phyloP scores from a whole-genome alignment of 257 asterid genomes.

The Phtheirospermum japonicum region DNA sequence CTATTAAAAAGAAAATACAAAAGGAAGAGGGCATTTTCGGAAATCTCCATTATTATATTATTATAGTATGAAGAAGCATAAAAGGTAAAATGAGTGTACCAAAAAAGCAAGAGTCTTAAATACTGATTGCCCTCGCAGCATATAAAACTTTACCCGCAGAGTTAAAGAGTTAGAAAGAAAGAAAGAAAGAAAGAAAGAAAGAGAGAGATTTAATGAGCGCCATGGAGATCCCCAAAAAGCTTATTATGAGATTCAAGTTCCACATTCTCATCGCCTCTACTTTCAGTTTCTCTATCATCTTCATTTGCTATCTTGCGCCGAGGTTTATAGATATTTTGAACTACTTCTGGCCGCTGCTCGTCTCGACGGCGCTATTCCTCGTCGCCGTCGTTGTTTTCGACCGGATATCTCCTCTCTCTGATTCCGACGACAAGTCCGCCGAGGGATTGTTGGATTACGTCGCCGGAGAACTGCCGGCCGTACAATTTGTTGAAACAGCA shows the following conservation, averaged over 20 bases:
- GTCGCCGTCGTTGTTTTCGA: conserved; percentile 42
- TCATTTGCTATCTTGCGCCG: conserved; percentile 40
- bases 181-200: conserved; percentile 13
- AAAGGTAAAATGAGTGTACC: no score
- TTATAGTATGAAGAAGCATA: no score
- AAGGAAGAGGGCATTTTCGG: no score
- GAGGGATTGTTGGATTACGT: conserved; percentile 53
- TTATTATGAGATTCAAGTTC: conserved; percentile 46
- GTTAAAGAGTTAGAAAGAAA: no score
- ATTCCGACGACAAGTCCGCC: conserved; percentile 35
- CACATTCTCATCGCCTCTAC: conserved; percentile 30
- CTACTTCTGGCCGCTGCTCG: conserved; percentile 60
- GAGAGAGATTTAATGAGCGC: conserved; percentile 17
- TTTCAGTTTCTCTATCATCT: conserved; percentile 23
- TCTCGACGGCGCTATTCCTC: conserved; percentile 57
- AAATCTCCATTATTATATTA: no score
- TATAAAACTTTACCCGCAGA: no score
- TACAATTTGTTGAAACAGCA: neutral
- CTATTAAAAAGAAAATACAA: no score
- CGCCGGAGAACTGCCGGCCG: conserved; percentile 39
- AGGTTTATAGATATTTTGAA: conserved; percentile 41
- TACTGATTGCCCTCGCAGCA: no score
- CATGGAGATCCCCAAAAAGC: conserved; percentile 49
- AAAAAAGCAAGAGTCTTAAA: no score
- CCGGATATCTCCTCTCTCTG: conserved; percentile 41